phyloP scores from a whole-genome alignment of 768 basidiomycete species.

The Gymnopilus junonius region DNA sequence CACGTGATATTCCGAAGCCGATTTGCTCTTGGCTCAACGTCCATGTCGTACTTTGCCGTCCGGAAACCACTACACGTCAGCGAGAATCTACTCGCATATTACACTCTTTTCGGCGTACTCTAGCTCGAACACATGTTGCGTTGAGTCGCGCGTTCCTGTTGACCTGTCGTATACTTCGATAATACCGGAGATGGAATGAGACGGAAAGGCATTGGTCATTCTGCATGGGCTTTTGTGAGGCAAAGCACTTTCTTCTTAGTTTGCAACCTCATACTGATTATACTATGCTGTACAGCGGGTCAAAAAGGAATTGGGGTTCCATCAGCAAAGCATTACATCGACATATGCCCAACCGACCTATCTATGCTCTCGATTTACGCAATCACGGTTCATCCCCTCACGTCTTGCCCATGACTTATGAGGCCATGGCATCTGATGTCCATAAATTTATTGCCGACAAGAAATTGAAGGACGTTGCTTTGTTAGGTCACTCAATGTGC shows the following conservation, averaged over 20 bases:
- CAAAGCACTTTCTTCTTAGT: not conserved
- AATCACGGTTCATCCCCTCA: constrained; percentile 90
- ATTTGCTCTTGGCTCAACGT: not conserved
- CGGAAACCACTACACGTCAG: not conserved
- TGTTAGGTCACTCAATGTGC: constrained; percentile 92
- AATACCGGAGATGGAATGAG: constrained; percentile 29
- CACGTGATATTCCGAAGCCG: not conserved
- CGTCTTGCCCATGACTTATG: constrained; percentile 71
- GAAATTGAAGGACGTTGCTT: constrained; percentile 62
- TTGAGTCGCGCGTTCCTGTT: constrained; percentile 12
- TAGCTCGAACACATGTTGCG: constrained; percentile 10
- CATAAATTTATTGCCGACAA: constrained; percentile 63
- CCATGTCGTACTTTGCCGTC: not conserved
- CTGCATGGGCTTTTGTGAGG: constrained; percentile 69
- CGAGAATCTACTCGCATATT: not conserved
- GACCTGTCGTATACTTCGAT: constrained; percentile 27
- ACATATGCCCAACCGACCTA: constrained; percentile 59
- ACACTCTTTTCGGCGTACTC: not conserved
- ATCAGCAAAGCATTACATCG: constrained; percentile 76
- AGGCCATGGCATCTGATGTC: constrained; percentile 81
- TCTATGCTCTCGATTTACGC: constrained; percentile 87
- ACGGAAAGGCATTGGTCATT: constrained; percentile 53
- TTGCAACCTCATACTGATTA: not conserved
- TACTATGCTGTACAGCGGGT: constrained; percentile 55
- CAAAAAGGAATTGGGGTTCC: constrained; percentile 88